These are phyloP conservation scores for Rosellinia necatrix DNA, from an alignment of 2,329 filamentous ascomycete genomes.

Conservation along the genomic window DNA sequence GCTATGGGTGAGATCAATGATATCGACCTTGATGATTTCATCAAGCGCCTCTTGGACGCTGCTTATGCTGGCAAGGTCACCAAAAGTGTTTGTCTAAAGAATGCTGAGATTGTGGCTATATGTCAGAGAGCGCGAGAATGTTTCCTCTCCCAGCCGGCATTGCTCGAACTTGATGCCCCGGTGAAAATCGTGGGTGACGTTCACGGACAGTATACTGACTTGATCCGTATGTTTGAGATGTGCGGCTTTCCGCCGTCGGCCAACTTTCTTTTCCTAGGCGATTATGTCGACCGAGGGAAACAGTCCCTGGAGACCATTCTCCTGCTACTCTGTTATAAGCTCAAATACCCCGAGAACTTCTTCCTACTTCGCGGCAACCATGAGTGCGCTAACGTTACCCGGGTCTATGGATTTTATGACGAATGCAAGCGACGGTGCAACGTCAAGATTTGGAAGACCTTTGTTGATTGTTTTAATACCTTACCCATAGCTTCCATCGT, in stretches of 20 bases:
- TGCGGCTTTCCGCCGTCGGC: conserved; percentile 91
- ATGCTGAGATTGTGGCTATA: conserved; percentile 94
- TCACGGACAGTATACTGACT: conserved; percentile 93
- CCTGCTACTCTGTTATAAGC: conserved; percentile 96
- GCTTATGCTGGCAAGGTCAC: conserved; percentile 97
- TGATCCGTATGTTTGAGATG: conserved; percentile 98
- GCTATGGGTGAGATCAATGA: conserved; percentile 90
- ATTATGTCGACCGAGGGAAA: conserved; percentile 99
- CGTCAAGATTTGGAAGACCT: conserved; percentile 99
- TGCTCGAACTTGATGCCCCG: conserved; percentile 89
- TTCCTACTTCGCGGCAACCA: conserved; percentile 98
- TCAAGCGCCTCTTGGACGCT: conserved; percentile 89
- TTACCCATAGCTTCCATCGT: conserved; percentile 98
- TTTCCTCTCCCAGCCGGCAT: conserved; percentile 86
- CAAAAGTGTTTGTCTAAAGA: conserved; percentile 96
- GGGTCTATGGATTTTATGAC: conserved; percentile 99
- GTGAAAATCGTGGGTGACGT: conserved; percentile 98
- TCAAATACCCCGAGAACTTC: conserved; percentile 99
- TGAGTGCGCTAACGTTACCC: conserved; percentile 98
- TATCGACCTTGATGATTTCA: conserved; percentile 96
- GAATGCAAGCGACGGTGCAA: conserved; percentile 99
- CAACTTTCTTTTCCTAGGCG: conserved; percentile 95
- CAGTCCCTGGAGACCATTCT: conserved; percentile 99
- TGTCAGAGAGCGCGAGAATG: conserved; percentile 88
- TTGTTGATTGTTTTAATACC: conserved; percentile 99